Percentiles rank a stretch among this genome's conserved stretches.
Evolutionary conservation across 2,329 filamentous ascomycete species (phyloP).

Genomic region (Xylaria sp.): DNA sequence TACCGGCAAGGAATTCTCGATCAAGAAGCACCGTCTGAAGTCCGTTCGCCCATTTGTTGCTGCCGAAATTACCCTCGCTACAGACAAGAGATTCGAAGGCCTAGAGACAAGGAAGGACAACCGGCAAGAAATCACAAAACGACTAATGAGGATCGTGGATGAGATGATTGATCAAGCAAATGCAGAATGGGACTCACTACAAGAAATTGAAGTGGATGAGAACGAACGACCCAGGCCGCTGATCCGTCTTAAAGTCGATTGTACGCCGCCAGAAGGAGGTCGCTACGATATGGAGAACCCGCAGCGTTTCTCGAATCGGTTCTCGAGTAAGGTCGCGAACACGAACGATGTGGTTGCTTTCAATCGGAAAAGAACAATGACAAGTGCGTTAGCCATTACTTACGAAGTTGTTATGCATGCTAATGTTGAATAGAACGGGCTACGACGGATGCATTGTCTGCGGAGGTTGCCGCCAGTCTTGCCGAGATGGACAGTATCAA

Average conservation of each 20-base stretch:
- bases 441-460: conserved; percentile 53
- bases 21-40: conserved; percentile 77
- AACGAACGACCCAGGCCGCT: conserved; percentile 69
- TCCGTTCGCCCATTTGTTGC: conserved; percentile 88
- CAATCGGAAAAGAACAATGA: conserved; percentile 74
- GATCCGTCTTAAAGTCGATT: conserved; percentile 86
- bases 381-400: conserved; percentile 35
- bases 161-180: conserved; percentile 84
- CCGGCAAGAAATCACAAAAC: conserved; percentile 69
- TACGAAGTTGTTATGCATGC: background rate
- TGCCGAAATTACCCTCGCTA: conserved; percentile 69
- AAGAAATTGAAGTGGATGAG: conserved; percentile 56
- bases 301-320: conserved; percentile 90
- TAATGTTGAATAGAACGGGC: conserved; percentile 27
- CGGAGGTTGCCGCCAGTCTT: conserved; percentile 58
- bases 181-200: conserved; percentile 72
- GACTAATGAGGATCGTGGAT: conserved; percentile 72
- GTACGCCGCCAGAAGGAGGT: conserved; percentile 76
- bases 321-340: conserved; percentile 86
- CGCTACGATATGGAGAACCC: conserved; percentile 91
- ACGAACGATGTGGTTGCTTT: conserved; percentile 91
- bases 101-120: conserved; percentile 80
- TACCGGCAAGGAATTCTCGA: conserved; percentile 73
- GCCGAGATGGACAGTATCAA: conserved; percentile 68
- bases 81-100: conserved; percentile 70